These are phyloP conservation scores for Penicillium fuscoglaucum DNA, from an alignment of 2,329 filamentous ascomycete genomes.

Conservation along the genomic window DNA sequence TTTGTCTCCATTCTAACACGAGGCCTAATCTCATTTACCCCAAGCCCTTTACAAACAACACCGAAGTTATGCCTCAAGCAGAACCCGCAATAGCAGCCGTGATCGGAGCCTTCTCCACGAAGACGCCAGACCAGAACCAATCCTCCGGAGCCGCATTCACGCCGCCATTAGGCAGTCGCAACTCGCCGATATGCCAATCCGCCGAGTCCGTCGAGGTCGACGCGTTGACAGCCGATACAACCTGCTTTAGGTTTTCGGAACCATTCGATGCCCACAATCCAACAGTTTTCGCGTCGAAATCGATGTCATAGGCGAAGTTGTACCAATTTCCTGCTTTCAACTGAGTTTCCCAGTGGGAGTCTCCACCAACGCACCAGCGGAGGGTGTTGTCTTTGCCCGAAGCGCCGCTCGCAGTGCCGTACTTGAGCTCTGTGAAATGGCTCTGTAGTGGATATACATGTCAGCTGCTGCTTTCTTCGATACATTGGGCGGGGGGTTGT, in stretches of 20 bases:
- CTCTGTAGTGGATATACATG: conserved; percentile 52
- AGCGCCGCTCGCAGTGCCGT: conserved; percentile 51
- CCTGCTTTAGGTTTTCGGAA: conserved; percentile 56
- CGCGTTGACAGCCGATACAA: conserved; percentile 60
- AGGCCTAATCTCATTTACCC: not conserved
- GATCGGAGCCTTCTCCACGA: conserved; percentile 61
- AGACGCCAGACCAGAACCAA: conserved; percentile 71
- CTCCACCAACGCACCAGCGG: conserved; percentile 64
- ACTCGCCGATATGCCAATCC: conserved; percentile 71
- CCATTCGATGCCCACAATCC: conserved; percentile 71
- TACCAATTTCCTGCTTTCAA: conserved; percentile 68
- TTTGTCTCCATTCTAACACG: not conserved
- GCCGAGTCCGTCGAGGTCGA: conserved; percentile 65
- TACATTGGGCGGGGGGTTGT: too few species aligned
- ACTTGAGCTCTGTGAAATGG: conserved; percentile 75
- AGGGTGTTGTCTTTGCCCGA: conserved; percentile 55
- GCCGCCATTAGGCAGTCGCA: conserved; percentile 62
- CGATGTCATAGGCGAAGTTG: conserved; percentile 72
- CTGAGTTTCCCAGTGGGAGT: conserved; percentile 62
- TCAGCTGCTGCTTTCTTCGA: not conserved
- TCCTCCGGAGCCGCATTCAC: conserved; percentile 60
- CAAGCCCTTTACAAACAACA: too few species aligned
- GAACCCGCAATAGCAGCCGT: conserved; percentile 43
- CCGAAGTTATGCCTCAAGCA: not conserved
- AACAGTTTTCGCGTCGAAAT: conserved; percentile 64